Evolutionary conservation across 495 filamentous ascomycete genomes (phyloP).

Genomic region (Daldinia vernicosa): DNA sequence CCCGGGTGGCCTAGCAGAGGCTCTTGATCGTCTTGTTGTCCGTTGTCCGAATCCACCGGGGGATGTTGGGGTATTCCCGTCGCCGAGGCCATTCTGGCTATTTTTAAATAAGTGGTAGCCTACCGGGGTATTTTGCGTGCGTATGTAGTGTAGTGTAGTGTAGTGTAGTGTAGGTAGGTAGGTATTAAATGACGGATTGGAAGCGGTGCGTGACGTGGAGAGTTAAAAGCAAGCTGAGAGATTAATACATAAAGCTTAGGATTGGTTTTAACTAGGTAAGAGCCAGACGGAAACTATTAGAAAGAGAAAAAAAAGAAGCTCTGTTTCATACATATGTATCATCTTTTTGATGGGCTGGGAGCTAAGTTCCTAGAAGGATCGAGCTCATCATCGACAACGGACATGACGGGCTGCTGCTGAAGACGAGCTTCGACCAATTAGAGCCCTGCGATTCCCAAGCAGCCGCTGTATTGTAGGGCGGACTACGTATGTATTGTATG

Average conservation of each 20-base stretch:
- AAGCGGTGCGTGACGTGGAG: too few species aligned
- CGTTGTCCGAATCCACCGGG: conserved; percentile 46
- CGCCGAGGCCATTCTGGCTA: conserved; percentile 62
- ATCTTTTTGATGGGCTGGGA: conserved; percentile 21
- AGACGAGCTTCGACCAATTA: conserved; percentile 39
- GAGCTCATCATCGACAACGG: conserved; percentile 44
- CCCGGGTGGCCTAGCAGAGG: conserved; percentile 79
- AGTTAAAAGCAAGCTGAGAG: too few species aligned
- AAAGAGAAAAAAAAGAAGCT: too few species aligned
- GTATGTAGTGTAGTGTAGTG: neutral
- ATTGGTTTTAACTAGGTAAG: too few species aligned
- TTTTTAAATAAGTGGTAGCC: conserved; percentile 18
- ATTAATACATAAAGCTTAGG: too few species aligned
- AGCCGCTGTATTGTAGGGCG: conserved; percentile 16
- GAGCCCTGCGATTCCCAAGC: conserved; percentile 37
- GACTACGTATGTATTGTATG: conserved; percentile 1
- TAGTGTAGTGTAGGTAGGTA: neutral
- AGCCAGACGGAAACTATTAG: conserved; percentile 5
- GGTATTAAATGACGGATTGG: too few species aligned
- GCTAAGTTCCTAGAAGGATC: conserved; percentile 27
- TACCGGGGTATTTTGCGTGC: conserved; percentile 3
- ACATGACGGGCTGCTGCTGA: conserved; percentile 35
- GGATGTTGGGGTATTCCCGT: conserved; percentile 59
- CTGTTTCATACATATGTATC: conserved; percentile 18
- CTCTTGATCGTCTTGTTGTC: conserved; percentile 67